Evolutionary conservation across 2,329 filamentous ascomycete species (phyloP).

Genomic region (Cladophialophora exuberans): DNA sequence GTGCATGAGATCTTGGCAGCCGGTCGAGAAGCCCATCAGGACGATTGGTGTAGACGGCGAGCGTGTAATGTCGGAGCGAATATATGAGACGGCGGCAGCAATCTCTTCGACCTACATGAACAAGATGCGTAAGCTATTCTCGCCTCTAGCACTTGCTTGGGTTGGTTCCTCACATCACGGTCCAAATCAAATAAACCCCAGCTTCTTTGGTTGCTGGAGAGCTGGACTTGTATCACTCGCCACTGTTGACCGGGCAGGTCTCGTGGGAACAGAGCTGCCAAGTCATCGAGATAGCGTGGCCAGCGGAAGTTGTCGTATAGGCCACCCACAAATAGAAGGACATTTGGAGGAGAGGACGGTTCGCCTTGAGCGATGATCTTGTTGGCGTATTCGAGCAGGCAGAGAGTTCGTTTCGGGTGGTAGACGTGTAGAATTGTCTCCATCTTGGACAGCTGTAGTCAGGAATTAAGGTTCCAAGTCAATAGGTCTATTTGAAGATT

Average conservation of each 20-base stretch:
- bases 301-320: constrained; percentile 61
- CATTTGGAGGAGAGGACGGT: constrained; percentile 34
- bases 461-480: too few relatives aligned
- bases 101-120: constrained; percentile 52
- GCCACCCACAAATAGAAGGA: constrained; percentile 62
- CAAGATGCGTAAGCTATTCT: constrained; percentile 3
- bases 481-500: too few relatives aligned
- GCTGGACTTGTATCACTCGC: constrained; percentile 55
- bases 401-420: constrained; percentile 23
- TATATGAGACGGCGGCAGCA: constrained; percentile 22
- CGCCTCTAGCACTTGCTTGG: too few relatives aligned
- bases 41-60: constrained; percentile 57
- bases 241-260: constrained; percentile 45
- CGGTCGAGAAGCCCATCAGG: constrained; percentile 71
- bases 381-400: constrained; percentile 30
- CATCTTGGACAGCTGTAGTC: constrained; percentile 9
- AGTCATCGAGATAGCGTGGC: constrained; percentile 55
- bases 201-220: constrained; percentile 57
- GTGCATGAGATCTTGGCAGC: constrained; percentile 70
- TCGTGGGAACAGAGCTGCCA: constrained; percentile 51
- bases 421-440: constrained; percentile 26
- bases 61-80: constrained; percentile 39
- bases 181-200: constrained; percentile 59
- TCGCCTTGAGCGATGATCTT: background rate
- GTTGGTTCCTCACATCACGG: constrained; percentile 44